Evolutionary conservation across 1,139 yeast species (phyloP), one percentile per base, ranked within the genome.

Genomic region (Geotrichum aggregatum): DNA sequence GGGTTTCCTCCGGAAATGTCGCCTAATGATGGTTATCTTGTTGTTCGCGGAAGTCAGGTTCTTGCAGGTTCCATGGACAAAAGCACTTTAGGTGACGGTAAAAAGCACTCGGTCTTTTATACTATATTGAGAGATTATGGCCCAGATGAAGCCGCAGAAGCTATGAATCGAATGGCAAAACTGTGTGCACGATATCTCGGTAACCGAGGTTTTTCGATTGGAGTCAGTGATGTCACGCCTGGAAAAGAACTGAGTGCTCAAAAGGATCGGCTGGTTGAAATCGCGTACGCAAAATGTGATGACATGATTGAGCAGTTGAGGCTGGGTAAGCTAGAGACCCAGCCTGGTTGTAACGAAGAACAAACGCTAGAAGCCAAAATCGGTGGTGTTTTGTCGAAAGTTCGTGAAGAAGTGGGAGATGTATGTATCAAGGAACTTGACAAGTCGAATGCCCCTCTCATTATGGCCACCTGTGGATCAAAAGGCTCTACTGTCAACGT

Each of bases 401-500:
- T 94, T 54, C 84, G 99, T 79, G 98, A 92, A 76, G 96, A 94
- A 71, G 98, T 92, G 26, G 99, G 98, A 69, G 98, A 92, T 61
- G 96, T 89, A 56, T 94, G 98, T 76, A 91, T 94, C 65, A 80
- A 78, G 54, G 98, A 92, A 69, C 74, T 94, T 57, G 97, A 88
- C 61, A 80, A 86, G 52, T 80, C 89, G 44, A 94, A 94, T 69
- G 96, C 98, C 35, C 98, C 98, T 39, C 79, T 94, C 66, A 91
- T 94, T 66, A 94, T 94, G 99, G 98, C 98, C 10, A 88, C 96
- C 0, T 92, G 98, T 78, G 99, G 99, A 62, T 92, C 98, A 47
- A 94, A 94, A 70, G 99, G 98, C 71, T 92, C 98, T 40, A 89
- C 97, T 0, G 79, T 94, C 60, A 94, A 94, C 70, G 98, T 94